phyloP scores from a whole-genome alignment of 495 filamentous ascomycete species.

The Staphylotrichum longicolle region DNA sequence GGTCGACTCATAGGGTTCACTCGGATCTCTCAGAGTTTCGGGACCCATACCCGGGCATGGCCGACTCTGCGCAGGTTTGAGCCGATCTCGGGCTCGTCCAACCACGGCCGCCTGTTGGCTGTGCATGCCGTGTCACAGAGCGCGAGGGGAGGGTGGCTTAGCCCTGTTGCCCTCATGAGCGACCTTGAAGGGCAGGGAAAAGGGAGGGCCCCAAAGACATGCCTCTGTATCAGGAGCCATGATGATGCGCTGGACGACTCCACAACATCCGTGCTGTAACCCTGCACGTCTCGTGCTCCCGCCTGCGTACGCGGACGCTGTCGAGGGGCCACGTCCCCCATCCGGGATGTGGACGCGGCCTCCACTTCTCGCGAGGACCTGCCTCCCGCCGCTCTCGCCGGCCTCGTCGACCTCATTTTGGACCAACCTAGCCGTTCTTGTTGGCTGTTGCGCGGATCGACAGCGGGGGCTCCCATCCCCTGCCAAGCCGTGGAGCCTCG shows the following conservation, averaged over 20 bases:
- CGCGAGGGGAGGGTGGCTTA: too few species aligned
- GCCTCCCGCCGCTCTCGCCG: not conserved
- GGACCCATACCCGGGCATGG: too few species aligned
- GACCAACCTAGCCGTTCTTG: not conserved
- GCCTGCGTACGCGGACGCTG: slow-evolving; percentile 8
- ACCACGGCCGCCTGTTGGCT: not conserved
- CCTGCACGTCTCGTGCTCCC: slow-evolving; percentile 31
- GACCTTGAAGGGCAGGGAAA: too few species aligned
- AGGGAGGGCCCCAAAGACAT: too few species aligned
- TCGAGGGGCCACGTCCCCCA: not conserved
- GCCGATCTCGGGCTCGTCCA: too few species aligned
- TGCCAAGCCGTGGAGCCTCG: slow-evolving; percentile 22
- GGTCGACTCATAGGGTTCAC: too few species aligned
- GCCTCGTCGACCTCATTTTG: not conserved
- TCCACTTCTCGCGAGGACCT: slow-evolving; percentile 1
- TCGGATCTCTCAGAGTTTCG: too few species aligned
- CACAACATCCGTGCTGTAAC: slow-evolving; percentile 22
- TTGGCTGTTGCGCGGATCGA: not conserved
- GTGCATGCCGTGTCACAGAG: not conserved
- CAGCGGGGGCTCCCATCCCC: not conserved
- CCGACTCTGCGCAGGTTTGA: too few species aligned
- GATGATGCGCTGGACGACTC: slow-evolving; percentile 22
- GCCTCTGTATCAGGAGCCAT: slow-evolving; percentile 5
- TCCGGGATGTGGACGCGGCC: not conserved
- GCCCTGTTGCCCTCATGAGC: too few species aligned